Conservation (phyloP, 2,329 filamentous ascomycete genomes). For the Phyllosticta ampelicida region DNA sequence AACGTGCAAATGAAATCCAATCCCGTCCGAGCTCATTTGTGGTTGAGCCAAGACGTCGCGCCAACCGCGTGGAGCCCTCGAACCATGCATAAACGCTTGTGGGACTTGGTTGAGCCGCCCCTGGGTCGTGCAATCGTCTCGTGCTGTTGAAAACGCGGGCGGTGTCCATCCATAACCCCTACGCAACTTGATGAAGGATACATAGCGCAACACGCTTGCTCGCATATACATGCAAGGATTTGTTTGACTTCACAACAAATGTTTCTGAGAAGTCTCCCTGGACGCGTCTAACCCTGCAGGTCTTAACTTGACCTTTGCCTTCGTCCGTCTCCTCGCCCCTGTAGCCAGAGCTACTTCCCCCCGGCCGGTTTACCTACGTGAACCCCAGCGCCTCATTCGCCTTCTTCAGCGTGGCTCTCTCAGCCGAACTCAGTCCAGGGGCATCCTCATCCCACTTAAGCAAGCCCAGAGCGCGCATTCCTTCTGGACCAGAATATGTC, state of each 20-base stretch:
- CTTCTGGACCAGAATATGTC: slow-evolving; percentile 33
- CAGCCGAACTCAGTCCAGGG: background rate
- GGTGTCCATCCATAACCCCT: too few species aligned
- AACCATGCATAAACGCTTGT: too few species aligned
- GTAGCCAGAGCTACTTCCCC: background rate
- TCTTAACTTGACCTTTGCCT: background rate
- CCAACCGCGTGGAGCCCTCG: too few species aligned
- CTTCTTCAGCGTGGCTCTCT: background rate
- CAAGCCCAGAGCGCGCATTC: slow-evolving; percentile 46
- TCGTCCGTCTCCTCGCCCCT: background rate
- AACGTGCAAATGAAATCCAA: too few species aligned
- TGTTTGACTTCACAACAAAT: background rate
- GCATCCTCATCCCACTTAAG: slow-evolving; percentile 32
- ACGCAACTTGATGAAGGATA: too few species aligned
- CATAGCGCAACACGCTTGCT: background rate
- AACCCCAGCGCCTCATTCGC: slow-evolving; percentile 7
- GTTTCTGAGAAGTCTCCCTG: background rate
- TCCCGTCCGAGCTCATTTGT: too few species aligned
- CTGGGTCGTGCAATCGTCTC: too few species aligned
- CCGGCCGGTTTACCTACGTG: background rate
- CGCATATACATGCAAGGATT: background rate
- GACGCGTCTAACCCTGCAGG: too few species aligned
- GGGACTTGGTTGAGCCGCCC: too few species aligned
- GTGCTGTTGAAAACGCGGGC: too few species aligned
- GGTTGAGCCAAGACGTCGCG: too few species aligned